phyloP scores from a whole-genome alignment of 257 asterid species.

The Agastache rugosa region DNA sequence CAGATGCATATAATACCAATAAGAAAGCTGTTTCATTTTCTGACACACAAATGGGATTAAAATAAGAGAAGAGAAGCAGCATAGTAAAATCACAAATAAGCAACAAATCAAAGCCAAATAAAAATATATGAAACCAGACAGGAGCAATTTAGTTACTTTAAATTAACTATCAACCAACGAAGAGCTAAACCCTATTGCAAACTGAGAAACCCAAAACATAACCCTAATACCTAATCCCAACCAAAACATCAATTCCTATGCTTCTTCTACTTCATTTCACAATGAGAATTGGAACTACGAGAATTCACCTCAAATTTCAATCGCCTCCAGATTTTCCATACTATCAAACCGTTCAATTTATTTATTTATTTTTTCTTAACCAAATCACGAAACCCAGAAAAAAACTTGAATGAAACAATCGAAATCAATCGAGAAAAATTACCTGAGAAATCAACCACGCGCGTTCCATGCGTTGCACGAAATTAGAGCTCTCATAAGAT shows the following conservation, averaged over 20 bases:
- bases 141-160: neutral
- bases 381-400: neutral
- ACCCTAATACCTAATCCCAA: slow-evolving; percentile 10
- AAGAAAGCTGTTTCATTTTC: slow-evolving; percentile 1
- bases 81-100: neutral
- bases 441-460: slow-evolving; percentile 96
- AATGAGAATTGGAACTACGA: neutral
- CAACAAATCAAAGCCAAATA: neutral
- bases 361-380: neutral
- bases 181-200: neutral
- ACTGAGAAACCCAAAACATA: slow-evolving; percentile 8
- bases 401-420: neutral
- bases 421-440: neutral
- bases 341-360: neutral
- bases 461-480: slow-evolving; percentile 75
- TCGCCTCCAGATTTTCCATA: too few relatives aligned
- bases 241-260: neutral
- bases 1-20: neutral
- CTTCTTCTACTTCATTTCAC: neutral
- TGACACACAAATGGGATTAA: slow-evolving; percentile 6
- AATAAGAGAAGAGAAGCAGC: neutral
- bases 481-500: slow-evolving; percentile 62
- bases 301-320: neutral
- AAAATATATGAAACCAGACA: neutral
- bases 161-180: neutral